A percentile compares a stretch with the other conserved stretches of the same genome.
Evolutionary conservation across 495 filamentous ascomycete species (phyloP).

Genomic region (Endocarpon pusillum): DNA sequence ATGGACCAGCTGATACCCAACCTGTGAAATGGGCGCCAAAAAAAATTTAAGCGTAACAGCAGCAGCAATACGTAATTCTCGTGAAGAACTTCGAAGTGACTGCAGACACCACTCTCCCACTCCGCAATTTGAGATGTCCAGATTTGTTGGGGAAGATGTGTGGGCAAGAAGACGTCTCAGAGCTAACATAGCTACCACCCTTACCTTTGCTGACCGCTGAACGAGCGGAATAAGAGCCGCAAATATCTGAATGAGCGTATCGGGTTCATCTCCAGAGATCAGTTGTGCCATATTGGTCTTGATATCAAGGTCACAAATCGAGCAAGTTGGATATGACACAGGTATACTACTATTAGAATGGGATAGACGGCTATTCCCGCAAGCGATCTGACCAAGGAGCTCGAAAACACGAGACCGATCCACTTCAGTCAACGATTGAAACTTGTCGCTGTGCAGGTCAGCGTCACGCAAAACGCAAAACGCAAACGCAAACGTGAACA

Average conservation of each 20-base stretch:
- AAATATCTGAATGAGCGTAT: constrained; percentile 36
- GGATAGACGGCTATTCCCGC: constrained; percentile 8
- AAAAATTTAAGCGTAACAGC: constrained; percentile 25
- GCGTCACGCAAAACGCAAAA: no score
- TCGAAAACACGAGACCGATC: no score
- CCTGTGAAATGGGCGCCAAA: neutral
- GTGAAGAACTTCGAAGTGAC: constrained; percentile 61
- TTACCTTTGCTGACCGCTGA: constrained; percentile 37
- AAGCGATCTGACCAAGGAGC: no score
- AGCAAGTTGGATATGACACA: constrained; percentile 17
- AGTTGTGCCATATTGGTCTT: constrained; percentile 11
- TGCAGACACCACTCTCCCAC: constrained; percentile 68
- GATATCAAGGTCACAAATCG: constrained; percentile 5
- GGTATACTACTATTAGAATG: constrained; percentile 10
- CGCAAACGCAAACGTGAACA: no score
- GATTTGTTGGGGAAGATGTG: constrained; percentile 31
- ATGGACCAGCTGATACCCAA: constrained; percentile 27
- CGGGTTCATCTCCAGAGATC: constrained; percentile 18
- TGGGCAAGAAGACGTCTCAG: constrained; percentile 52
- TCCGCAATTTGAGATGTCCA: constrained; percentile 46
- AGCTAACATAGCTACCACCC: constrained; percentile 56
- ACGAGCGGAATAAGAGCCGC: constrained; percentile 38
- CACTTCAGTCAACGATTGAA: no score
- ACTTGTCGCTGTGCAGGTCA: no score
- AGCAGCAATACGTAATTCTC: constrained; percentile 73